Base-by-base conservation (phyloP, 164 flowering plant genomes). In the Nymphaea thermarum region DNA sequence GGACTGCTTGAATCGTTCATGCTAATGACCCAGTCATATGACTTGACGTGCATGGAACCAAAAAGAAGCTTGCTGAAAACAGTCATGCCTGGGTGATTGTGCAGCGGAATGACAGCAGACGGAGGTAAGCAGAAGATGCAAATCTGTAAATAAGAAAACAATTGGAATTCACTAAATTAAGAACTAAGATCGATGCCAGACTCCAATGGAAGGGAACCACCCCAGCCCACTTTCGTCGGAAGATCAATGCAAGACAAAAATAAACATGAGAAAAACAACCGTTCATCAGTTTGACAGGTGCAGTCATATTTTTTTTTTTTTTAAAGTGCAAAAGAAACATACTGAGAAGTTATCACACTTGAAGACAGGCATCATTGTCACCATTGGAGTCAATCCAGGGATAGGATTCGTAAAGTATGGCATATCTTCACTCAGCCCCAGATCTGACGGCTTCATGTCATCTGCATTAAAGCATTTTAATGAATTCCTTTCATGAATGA, bases 11-110 rank as follows among this genome's bases (percentile, higher is more conserved):
- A 25, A 0, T 25, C 36, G 36, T 25, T 25, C 36, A 25, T 25
- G 36, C 36, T 25, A 25, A 1, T 25, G 36, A 25, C 1, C 94
- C 84, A 92, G 70, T 92, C 98, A 69, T 85, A 90, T 0, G 98
- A 80, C 66, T 85, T 90, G 36, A 90, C 86, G 78, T 90, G 98
- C 98, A 92, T 84, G 4, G 79, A 74, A 7, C 98, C 96, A 4
- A 86, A 12, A 2, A 92, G 78, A 63, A 92, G 93, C 71, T 90
- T 92, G 82, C 84, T 88, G 77, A 90, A 88, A 4, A 92, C 98
- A 2, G 98, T 92, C 98, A 92, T 92, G 60, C 72, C 94, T 3
- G 98, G 98, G 76, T 92, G 98, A 75, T 92, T 88, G 65, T 92
- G 98, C 45, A 92, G 89, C 5, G 96, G 98, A 62, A 92, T 87